phyloP scores from a whole-genome alignment of 129 eudicot species.

The Pittosporum tobira region DNA sequence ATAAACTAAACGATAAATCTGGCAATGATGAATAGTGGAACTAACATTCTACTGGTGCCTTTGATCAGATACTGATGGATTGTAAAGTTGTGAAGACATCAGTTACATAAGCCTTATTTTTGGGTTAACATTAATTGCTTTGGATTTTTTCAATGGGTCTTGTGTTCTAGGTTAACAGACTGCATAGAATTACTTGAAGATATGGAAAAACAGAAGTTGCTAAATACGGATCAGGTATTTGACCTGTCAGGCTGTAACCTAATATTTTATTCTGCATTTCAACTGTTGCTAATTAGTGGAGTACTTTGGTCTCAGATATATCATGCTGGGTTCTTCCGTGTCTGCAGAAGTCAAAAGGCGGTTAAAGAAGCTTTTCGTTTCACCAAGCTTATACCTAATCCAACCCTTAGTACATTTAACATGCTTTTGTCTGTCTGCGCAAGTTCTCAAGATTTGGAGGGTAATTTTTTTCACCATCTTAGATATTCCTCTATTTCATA shows the following conservation, averaged over 20 bases:
- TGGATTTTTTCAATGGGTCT: constrained; percentile 7
- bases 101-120: constrained; percentile 9
- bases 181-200: constrained; percentile 84
- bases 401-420: constrained; percentile 89
- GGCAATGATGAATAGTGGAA: constrained; percentile 9
- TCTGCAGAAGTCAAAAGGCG: constrained; percentile 73
- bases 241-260: constrained; percentile 1
- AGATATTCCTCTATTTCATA: neutral
- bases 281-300: constrained; percentile 11
- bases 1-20: neutral
- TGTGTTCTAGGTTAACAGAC: constrained; percentile 57
- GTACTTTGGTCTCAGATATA: constrained; percentile 54
- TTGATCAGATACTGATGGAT: neutral
- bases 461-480: constrained; percentile 27
- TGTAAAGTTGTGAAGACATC: constrained; percentile 9
- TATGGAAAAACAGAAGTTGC: constrained; percentile 54
- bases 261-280: neutral
- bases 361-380: constrained; percentile 88
- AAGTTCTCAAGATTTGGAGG: constrained; percentile 63
- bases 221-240: constrained; percentile 84
- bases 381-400: constrained; percentile 65
- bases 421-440: constrained; percentile 94
- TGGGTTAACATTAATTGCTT: constrained; percentile 10
- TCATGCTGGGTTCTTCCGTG: constrained; percentile 58
- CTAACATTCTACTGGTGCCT: neutral